These are phyloP conservation scores for Diaporthe sp. DNA, from an alignment of 2,329 filamentous ascomycete species.

Conservation along the genomic window DNA sequence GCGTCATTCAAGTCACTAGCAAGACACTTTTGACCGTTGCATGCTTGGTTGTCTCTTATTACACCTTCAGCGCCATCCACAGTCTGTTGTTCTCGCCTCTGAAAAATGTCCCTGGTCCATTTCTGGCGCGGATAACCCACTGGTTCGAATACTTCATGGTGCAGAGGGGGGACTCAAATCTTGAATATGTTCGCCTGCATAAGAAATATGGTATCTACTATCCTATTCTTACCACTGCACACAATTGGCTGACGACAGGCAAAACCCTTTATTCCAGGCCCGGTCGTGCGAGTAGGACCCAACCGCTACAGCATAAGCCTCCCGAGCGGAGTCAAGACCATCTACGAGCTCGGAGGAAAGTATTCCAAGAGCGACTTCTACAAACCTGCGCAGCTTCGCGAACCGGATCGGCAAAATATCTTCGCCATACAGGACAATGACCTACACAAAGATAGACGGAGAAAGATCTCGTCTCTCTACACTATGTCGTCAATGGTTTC, in stretches of 20 bases:
- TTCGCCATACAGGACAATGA: neutral
- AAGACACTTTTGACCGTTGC: neutral
- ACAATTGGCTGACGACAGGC: neutral
- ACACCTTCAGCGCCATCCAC: neutral
- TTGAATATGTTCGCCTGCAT: constrained; percentile 3
- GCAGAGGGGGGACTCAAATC: neutral
- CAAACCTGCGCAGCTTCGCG: neutral
- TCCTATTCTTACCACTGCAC: neutral
- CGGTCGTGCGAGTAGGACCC: neutral
- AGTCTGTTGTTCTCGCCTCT: neutral
- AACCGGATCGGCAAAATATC: neutral
- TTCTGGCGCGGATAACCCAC: neutral
- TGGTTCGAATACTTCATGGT: neutral
- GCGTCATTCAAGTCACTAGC: neutral
- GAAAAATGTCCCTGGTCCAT: neutral
- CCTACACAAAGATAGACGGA: neutral
- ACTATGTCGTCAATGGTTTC: constrained; percentile 2
- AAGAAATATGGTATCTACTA: neutral
- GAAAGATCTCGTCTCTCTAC: neutral
- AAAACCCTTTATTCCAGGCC: neutral
- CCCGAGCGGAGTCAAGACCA: neutral
- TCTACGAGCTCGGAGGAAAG: constrained; percentile 1
- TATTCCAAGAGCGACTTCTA: constrained; percentile 1
- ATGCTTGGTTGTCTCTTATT: neutral
- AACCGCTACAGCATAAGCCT: neutral